Evolutionary conservation across 2,329 filamentous ascomycete species (phyloP), one percentile per base, ranked within the genome.

Genomic region (Penicillium olsonii): DNA sequence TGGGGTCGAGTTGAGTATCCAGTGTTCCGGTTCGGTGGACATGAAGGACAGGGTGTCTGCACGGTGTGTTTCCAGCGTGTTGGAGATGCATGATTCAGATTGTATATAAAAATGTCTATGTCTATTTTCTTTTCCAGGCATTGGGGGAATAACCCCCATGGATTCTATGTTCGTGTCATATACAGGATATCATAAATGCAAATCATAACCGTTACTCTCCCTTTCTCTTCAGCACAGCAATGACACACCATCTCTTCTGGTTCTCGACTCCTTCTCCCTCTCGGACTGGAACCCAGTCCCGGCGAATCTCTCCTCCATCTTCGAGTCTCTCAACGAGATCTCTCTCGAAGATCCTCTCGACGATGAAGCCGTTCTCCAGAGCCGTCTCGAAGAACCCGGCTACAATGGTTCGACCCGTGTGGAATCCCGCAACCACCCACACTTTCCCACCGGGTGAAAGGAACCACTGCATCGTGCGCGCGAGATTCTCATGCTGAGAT

Each of bases 11-110:
- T 96, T 46, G 82, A 87, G 64, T 97, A 97, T 70, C 88, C 84
- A 18, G 87, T 84, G 44, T 97, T 96, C 70, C 87, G 84, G 48
- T 99, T 96, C 75, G 92, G 91, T 0, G 92, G 92, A 5, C 83
- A 84, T 68, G 88, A 90, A 66, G 92, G 92, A 2, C 89, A 94
- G 76, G 90, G 88, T 2, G 90, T 97, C 34, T 92, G 87, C 64
- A 96, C 88, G 50, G 70, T 96, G 45, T 92, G 89, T 66, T 96
- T 96, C 68, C 79, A 77, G 55, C 86, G 75, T 64, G 68, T 65
- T 45, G 50, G 31, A 9, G 45, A 47, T 47, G 33, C n/a, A 35
- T 44, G 26, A 40, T 18, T 35, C 22, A 8, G 8, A 8, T 24
- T 5, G 33, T 35, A 35, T 17, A 35, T 35, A 35, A 11, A 37